Conservation (phyloP, 2,329 filamentous ascomycete genomes). For the Thelonectria rubi region DNA sequence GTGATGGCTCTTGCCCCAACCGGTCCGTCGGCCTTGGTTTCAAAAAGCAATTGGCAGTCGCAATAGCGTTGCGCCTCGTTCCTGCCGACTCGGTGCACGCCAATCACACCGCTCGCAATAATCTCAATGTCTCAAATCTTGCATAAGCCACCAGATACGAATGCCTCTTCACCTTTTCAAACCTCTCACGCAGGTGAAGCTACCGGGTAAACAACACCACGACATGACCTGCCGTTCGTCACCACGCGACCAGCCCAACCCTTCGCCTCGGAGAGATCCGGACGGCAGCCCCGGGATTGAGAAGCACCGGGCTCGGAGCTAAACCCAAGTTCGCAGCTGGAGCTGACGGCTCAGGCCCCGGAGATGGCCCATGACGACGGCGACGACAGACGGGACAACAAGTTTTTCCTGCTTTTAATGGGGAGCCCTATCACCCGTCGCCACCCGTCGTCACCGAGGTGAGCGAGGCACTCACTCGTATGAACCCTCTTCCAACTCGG, state of each 20-base stretch:
- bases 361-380: slow-evolving; percentile 22
- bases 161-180: too few species aligned
- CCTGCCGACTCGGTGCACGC: not conserved
- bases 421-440: too few species aligned
- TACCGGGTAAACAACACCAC: too few species aligned
- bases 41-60: not conserved
- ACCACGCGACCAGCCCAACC: not conserved
- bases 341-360: slow-evolving; percentile 35
- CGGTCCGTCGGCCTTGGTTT: not conserved
- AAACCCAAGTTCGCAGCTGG: slow-evolving; percentile 13
- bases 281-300: slow-evolving; percentile 18
- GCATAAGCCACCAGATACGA: too few species aligned
- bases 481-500: too few species aligned
- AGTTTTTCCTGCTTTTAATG: slow-evolving; percentile 22
- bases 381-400: not conserved
- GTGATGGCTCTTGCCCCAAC: not conserved
- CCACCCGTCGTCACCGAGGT: too few species aligned
- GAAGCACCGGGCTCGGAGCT: slow-evolving; percentile 8
- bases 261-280: slow-evolving; percentile 30
- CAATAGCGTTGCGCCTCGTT: not conserved
- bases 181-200: too few species aligned
- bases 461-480: too few species aligned
- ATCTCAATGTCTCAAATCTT: too few species aligned
- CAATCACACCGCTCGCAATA: not conserved
- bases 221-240: too few species aligned